Conservation (phyloP, 371 early-diverging fungal genomes). For the Rhizoclosmatium hyalinum region DNA sequence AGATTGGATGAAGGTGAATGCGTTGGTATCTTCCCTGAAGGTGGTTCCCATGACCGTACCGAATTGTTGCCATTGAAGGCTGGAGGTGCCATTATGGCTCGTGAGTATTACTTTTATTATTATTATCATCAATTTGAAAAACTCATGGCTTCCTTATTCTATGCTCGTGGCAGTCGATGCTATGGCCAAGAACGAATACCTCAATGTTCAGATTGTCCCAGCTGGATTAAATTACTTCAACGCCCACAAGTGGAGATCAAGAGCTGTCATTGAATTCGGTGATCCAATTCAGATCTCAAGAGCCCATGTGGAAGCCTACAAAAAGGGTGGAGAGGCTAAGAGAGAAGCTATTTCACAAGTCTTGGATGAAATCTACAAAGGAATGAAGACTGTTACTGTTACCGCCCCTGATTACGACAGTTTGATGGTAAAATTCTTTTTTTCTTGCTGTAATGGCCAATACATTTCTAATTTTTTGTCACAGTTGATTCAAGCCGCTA, state of each 20-base stretch:
- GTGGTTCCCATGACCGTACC: conserved; percentile 94
- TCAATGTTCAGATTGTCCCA: conserved; percentile 94
- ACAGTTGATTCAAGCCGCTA: conserved; percentile 89
- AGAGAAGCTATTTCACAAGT: conserved; percentile 80
- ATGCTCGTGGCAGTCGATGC: conserved; percentile 70
- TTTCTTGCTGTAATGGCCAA: background rate
- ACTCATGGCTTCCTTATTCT: background rate
- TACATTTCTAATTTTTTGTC: background rate
- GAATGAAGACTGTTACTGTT: conserved; percentile 84
- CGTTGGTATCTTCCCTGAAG: conserved; percentile 97
- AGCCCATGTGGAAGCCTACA: conserved; percentile 81
- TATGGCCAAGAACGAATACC: conserved; percentile 83
- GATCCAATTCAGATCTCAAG: conserved; percentile 78
- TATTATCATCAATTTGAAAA: background rate
- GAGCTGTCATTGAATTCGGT: conserved; percentile 94
- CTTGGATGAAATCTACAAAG: conserved; percentile 77
- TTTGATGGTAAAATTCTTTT: conserved; percentile 67
- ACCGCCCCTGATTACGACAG: conserved; percentile 95
- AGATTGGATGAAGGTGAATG: conserved; percentile 79
- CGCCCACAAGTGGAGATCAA: conserved; percentile 70
- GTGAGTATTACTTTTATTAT: conserved; percentile 7
- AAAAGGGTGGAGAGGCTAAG: conserved; percentile 80
- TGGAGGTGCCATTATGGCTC: conserved; percentile 78
- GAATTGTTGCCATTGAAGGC: conserved; percentile 94
- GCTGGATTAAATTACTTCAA: conserved; percentile 93